phyloP scores from a whole-genome alignment of 768 basidiomycete species.

The Naematelia aurantialba region DNA sequence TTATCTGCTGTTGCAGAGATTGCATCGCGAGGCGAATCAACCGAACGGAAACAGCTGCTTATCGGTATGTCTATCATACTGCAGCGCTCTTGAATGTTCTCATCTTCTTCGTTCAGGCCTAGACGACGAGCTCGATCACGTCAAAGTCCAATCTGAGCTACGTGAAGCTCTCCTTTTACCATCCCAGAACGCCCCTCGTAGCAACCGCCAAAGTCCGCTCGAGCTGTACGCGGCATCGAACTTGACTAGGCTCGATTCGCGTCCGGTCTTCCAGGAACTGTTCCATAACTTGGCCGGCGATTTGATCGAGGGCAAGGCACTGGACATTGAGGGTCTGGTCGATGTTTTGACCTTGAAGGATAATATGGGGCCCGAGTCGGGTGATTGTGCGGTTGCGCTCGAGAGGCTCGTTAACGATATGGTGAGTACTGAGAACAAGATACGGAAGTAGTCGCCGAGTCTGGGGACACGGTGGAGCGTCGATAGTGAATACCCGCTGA shows the following conservation, averaged over 20 bases:
- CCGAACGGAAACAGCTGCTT: conserved; percentile 22
- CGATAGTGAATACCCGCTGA: not conserved
- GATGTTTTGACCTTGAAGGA: conserved; percentile 85
- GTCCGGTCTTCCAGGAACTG: conserved; percentile 60
- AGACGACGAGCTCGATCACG: conserved; percentile 80
- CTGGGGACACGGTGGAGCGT: not conserved
- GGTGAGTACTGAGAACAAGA: conserved; percentile 54
- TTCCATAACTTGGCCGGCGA: conserved; percentile 67
- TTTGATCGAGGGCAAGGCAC: conserved; percentile 68
- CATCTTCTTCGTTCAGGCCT: too few species aligned
- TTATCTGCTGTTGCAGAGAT: conserved; percentile 67
- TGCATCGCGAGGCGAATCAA: conserved; percentile 52
- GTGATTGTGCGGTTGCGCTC: conserved; percentile 57
- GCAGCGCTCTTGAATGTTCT: too few species aligned
- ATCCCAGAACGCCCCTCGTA: not conserved
- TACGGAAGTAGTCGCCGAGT: not conserved
- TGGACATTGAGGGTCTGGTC: conserved; percentile 73
- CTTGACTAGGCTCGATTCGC: conserved; percentile 55
- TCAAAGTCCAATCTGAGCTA: conserved; percentile 74
- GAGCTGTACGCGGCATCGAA: conserved; percentile 47
- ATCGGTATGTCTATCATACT: conserved; percentile 7
- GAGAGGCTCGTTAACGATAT: conserved; percentile 47
- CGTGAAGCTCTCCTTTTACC: conserved; percentile 58
- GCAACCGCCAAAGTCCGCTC: conserved; percentile 2
- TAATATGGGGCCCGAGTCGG: conserved; percentile 57